Evolutionary conservation across 495 filamentous ascomycete species (phyloP).

Genomic region (Penicillium macrosclerotiorum): DNA sequence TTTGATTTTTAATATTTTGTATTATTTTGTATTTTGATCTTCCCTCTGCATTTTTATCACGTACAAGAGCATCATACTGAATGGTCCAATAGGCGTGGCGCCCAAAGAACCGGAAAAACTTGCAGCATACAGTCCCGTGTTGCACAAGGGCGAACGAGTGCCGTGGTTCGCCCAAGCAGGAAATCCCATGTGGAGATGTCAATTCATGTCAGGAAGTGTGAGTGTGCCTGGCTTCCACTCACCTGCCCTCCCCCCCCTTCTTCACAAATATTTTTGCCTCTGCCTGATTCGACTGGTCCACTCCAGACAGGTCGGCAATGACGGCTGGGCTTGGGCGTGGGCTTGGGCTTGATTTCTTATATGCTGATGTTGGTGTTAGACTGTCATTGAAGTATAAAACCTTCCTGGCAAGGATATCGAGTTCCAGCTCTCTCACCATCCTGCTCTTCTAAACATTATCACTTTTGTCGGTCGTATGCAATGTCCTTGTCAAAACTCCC

Average conservation of each 20-base stretch:
- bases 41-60: no score
- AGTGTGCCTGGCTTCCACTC: not conserved
- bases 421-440: no score
- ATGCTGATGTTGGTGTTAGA: no score
- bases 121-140: constrained; percentile 4
- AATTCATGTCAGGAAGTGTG: constrained; percentile 1
- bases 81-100: constrained; percentile 5
- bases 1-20: not conserved
- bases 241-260: not conserved
- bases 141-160: no score
- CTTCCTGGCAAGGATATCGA: constrained; percentile 10
- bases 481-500: constrained; percentile 45
- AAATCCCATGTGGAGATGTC: constrained; percentile 12
- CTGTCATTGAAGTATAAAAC: constrained; percentile 5
- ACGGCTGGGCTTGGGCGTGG: no score
- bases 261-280: no score
- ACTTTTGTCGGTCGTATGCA: constrained; percentile 26
- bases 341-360: no score
- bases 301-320: no score
- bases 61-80: no score
- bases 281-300: no score
- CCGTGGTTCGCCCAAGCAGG: constrained; percentile 1
- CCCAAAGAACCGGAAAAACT: constrained; percentile 12
- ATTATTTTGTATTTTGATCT: constrained; percentile 8
- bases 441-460: not conserved